These are phyloP conservation scores for Agroathelia rolfsii DNA, from an alignment of 1,284 basidiomycete species.

Conservation along the genomic window DNA sequence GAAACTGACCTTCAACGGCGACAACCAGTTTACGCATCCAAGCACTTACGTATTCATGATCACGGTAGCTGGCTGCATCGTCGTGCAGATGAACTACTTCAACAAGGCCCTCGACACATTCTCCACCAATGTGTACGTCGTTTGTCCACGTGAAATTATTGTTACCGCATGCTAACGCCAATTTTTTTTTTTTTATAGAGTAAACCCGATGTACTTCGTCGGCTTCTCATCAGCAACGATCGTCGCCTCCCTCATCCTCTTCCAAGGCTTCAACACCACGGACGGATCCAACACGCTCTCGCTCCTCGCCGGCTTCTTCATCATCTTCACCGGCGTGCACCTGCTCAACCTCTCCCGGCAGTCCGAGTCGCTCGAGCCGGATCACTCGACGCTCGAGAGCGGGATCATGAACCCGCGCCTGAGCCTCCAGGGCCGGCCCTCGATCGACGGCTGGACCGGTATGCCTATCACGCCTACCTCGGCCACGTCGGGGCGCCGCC, in stretches of 20 bases:
- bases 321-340: constrained; percentile 90
- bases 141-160: neutral
- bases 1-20: constrained; percentile 88
- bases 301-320: constrained; percentile 77
- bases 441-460: constrained; percentile 62
- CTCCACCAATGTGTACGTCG: constrained; percentile 94
- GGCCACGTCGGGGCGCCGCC: too few relatives aligned
- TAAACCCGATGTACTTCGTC: constrained; percentile 98
- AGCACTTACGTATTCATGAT: constrained; percentile 93
- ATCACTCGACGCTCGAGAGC: constrained; percentile 51
- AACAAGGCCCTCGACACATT: constrained; percentile 98
- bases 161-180: neutral
- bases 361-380: constrained; percentile 37
- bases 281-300: constrained; percentile 76
- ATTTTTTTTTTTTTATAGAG: constrained; percentile 36
- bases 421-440: constrained; percentile 58
- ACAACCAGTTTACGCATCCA: constrained; percentile 92
- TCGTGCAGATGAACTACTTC: constrained; percentile 98
- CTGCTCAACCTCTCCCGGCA: constrained; percentile 78
- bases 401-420: constrained; percentile 72
- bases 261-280: constrained; percentile 93
- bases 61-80: constrained; percentile 78
- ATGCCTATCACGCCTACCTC: too few relatives aligned
- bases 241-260: constrained; percentile 89
- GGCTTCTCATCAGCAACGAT: constrained; percentile 97